Base-by-base conservation (phyloP, 805 yeast genomes). In the Candida ulmi region DNA sequence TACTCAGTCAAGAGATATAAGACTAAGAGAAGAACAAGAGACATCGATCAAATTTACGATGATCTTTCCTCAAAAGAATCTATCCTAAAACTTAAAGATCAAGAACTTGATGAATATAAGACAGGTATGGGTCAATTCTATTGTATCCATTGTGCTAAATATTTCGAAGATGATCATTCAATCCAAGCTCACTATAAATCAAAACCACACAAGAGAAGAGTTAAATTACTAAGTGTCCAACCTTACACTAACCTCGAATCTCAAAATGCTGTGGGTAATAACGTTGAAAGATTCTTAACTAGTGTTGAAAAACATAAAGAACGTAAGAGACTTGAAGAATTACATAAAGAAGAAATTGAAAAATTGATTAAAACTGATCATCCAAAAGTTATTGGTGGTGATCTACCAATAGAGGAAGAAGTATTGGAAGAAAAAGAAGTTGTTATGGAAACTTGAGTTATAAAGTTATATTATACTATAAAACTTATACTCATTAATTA, bases 81-180 rank as follows among this genome's bases (percentile, higher is more conserved):
- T n/a, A 81, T 88, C 40, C 61, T 71, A 40, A 66, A 71, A 31
- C 69, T 88, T 41, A 74, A 85, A 57, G 80, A 84, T 58, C 98
- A 91, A 62, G 84, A 87, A 5, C 61, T 85, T 41, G 96, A 91
- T 61, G 98, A 91, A 64, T 77, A 80, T 33, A 82, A 83, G 57
- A 90, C 97, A 1, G 99, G 99, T 2, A 66, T 93, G 48, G 99
- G 96, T 13, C 98, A 93, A 63, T 83, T 77, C 62, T 93, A 87
- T 62, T 93, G 98, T 63, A 72, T 93, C 39, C 95, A 88, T 47
- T 93, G 99, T 70, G 95, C 95, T 36, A 85, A 83, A 58, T 88
- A 93, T 62, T 88, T 79, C 55, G 96, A 90, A 58, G 80, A 81
- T 41, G 88, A 83, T 33, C 60, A 63, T 25, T 83, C 95, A 8